Evolutionary conservation across 2,329 filamentous ascomycete genomes (phyloP).

Genomic region (Verticillium klebahnii): DNA sequence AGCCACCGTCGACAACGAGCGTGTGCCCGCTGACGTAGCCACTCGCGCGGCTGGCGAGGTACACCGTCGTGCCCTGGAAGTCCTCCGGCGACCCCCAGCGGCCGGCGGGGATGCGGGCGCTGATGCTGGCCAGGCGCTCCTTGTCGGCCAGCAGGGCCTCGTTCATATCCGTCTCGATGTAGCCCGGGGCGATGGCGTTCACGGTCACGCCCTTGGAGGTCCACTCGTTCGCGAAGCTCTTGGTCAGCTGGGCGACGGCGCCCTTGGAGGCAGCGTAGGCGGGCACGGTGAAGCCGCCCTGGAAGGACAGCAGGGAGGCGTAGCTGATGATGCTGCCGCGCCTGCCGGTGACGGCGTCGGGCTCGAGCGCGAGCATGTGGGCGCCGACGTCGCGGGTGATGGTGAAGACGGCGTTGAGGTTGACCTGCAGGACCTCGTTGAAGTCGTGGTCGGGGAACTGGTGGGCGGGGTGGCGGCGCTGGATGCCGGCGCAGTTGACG

Average conservation of each 20-base stretch:
- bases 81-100: conserved; percentile 82
- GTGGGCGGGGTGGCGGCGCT: conserved; percentile 70
- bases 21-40: conserved; percentile 79
- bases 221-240: conserved; percentile 86
- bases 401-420: conserved; percentile 76
- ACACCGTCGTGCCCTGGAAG: conserved; percentile 80
- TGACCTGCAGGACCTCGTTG: conserved; percentile 79
- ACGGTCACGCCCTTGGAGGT: conserved; percentile 72
- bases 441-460: conserved; percentile 74
- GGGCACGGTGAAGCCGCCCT: conserved; percentile 83
- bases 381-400: conserved; percentile 73
- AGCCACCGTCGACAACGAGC: conserved; percentile 82
- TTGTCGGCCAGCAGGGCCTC: conserved; percentile 70
- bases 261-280: conserved; percentile 86
- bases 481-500: conserved; percentile 83
- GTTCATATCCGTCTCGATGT: conserved; percentile 96
- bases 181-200: conserved; percentile 85
- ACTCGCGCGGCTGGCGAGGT: conserved; percentile 70
- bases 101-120: conserved; percentile 75
- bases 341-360: conserved; percentile 44
- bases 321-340: conserved; percentile 79
- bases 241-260: conserved; percentile 78
- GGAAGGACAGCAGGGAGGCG: conserved; percentile 74
- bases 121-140: conserved; percentile 66
- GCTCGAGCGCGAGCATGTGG: conserved; percentile 64